Percentiles rank a stretch among this genome's conserved stretches.
These are phyloP conservation scores for Russula compacta DNA, from an alignment of 768 basidiomycete species.

Conservation along the genomic window DNA sequence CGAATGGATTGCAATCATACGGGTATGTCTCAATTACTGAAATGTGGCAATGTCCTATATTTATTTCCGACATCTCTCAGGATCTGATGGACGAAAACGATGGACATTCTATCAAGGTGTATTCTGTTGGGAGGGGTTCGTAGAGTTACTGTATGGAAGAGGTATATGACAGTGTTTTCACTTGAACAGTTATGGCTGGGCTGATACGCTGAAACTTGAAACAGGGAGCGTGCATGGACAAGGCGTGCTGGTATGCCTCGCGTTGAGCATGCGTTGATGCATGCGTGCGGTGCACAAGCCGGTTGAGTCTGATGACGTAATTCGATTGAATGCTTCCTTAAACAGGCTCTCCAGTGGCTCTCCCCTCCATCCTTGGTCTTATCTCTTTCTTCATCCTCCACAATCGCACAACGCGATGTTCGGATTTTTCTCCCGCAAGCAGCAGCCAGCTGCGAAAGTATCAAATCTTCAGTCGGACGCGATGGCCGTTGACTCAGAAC, in stretches of 20 bases:
- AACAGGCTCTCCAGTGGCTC: neutral
- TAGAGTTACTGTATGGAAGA: neutral
- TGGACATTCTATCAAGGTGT: neutral
- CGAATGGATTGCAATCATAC: constrained; percentile 6
- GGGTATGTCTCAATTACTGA: neutral
- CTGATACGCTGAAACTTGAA: neutral
- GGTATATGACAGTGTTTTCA: neutral
- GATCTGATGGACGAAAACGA: neutral
- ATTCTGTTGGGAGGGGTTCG: neutral
- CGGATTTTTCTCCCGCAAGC: constrained; percentile 14
- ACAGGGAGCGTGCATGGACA: neutral
- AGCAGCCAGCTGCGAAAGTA: neutral
- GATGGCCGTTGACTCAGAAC: constrained; percentile 3
- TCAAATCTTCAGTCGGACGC: neutral
- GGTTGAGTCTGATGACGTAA: neutral
- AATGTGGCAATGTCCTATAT: neutral
- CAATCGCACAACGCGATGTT: constrained; percentile 11
- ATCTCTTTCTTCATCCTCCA: constrained; percentile 2
- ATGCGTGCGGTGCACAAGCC: constrained; percentile 7
- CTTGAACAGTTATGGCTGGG: neutral
- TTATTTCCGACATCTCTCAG: neutral
- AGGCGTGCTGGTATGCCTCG: constrained; percentile 1
- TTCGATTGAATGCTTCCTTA: neutral
- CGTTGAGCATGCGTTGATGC: constrained; percentile 11
- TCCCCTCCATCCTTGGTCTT: neutral